Evolutionary conservation across 305 asterid species (phyloP).

Genomic region (Striga hermonthica): DNA sequence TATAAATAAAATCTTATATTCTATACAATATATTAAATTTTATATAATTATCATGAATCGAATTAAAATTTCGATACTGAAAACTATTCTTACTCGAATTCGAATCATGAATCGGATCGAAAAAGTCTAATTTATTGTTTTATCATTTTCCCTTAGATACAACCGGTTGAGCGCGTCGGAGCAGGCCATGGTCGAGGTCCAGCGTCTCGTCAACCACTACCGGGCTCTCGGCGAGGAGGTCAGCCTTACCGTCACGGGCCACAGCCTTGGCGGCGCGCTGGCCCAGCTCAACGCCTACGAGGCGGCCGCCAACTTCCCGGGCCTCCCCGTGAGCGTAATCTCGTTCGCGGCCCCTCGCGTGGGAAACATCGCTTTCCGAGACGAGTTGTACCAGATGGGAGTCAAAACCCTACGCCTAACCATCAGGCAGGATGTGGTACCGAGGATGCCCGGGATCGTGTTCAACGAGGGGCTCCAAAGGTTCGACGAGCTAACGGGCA

Average conservation of each 20-base stretch:
- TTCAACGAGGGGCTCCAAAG: constrained; percentile 64
- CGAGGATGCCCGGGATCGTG: constrained; percentile 65
- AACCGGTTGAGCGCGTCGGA: constrained; percentile 71
- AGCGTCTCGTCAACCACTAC: constrained; percentile 39
- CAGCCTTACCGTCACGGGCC: constrained; percentile 73
- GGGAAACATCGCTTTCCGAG: constrained; percentile 74
- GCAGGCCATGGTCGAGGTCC: constrained; percentile 62
- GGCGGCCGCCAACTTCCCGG: constrained; percentile 56
- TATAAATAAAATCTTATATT: no score
- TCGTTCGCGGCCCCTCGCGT: constrained; percentile 81
- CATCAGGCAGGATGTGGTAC: constrained; percentile 60
- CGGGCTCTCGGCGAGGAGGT: constrained; percentile 45
- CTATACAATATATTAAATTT: no score
- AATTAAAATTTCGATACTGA: no score
- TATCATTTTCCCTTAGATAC: constrained; percentile 7
- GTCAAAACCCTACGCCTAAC: constrained; percentile 58
- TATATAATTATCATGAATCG: no score
- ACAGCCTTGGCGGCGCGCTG: constrained; percentile 73
- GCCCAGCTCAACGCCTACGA: constrained; percentile 73
- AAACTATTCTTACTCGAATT: no score
- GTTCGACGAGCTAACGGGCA: constrained; percentile 61
- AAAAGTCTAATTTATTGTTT: no score
- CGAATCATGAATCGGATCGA: no score
- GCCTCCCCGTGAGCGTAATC: constrained; percentile 46
- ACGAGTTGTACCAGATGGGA: constrained; percentile 60